Conservation (phyloP, 1,284 basidiomycete species). For the Fomes fomentarius region DNA sequence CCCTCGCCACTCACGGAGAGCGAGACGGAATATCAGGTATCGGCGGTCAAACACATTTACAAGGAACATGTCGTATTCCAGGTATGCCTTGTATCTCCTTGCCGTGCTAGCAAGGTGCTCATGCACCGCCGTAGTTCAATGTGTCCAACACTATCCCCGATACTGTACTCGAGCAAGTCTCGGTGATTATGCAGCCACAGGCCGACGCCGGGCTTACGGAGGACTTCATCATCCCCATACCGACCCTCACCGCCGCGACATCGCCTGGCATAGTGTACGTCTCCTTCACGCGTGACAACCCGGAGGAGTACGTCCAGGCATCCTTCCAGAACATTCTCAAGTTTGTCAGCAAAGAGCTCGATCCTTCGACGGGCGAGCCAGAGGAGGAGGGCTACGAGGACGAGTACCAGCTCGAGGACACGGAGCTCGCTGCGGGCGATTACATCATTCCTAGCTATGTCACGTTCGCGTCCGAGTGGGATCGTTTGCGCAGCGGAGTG, state of each 20-base stretch:
- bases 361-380: constrained; percentile 94
- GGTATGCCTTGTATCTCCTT: constrained; percentile 45
- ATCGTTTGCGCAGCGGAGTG: constrained; percentile 78
- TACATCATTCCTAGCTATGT: constrained; percentile 94
- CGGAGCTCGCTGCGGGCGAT: constrained; percentile 91
- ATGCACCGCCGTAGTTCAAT: constrained; percentile 73
- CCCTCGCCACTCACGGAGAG: constrained; percentile 90
- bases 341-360: constrained; percentile 97
- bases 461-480: constrained; percentile 95
- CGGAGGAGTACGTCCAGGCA: constrained; percentile 78
- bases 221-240: constrained; percentile 93
- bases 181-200: constrained; percentile 89
- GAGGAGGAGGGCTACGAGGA: constrained; percentile 99
- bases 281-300: constrained; percentile 85
- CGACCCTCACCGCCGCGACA: constrained; percentile 65
- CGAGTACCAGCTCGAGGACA: constrained; percentile 97
- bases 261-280: constrained; percentile 91
- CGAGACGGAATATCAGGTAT: constrained; percentile 98
- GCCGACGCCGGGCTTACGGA: constrained; percentile 82
- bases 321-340: constrained; percentile 95
- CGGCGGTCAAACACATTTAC: constrained; percentile 97
- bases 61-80: constrained; percentile 96
- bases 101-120: constrained; percentile 1
- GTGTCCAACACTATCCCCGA: constrained; percentile 99
- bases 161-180: constrained; percentile 93